A percentile compares a stretch with the other conserved stretches of the same genome.
Conservation (phyloP, 257 asterid species). For the Euphrasia confusa region DNA sequence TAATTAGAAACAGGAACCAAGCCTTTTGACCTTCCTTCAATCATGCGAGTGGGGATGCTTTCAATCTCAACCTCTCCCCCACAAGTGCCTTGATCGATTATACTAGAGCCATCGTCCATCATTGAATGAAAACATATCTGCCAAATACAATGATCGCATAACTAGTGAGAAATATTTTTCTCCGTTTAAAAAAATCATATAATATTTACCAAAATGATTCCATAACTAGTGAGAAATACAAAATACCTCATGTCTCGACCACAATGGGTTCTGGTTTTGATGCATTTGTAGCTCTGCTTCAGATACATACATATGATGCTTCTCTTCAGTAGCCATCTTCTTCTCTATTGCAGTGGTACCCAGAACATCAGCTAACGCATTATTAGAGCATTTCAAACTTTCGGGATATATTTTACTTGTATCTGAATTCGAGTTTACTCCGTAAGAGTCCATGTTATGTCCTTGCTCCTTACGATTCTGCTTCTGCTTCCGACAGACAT, state of each 20-base stretch:
- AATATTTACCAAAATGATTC: conserved; percentile 13
- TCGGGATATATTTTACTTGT: conserved; percentile 72
- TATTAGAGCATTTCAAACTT: conserved; percentile 34
- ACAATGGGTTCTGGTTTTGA: conserved; percentile 53
- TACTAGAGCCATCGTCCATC: conserved; percentile 33
- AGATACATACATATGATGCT: conserved; percentile 64
- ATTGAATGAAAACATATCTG: conserved; percentile 69
- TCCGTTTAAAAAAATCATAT: conserved; percentile 6
- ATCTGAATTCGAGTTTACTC: conserved; percentile 54
- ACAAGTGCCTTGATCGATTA: conserved; percentile 32
- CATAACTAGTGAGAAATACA: background rate
- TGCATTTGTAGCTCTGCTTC: conserved; percentile 90
- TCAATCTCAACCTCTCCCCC: conserved; percentile 83
- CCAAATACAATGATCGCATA: too few species aligned
- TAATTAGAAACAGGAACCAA: conserved; percentile 69
- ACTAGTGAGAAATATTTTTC: too few species aligned
- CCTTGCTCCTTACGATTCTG: conserved; percentile 50
- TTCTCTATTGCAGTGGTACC: conserved; percentile 22
- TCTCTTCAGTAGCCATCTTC: conserved; percentile 41
- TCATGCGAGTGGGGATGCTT: conserved; percentile 43
- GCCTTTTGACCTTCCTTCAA: conserved; percentile 74
- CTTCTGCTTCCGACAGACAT: conserved; percentile 67
- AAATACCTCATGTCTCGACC: conserved; percentile 74
- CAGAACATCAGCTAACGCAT: conserved; percentile 26
- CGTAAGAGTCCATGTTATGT: conserved; percentile 51